Base-by-base conservation (phyloP, 2,329 filamentous ascomycete species). In the Coleophoma cylindrospora region DNA sequence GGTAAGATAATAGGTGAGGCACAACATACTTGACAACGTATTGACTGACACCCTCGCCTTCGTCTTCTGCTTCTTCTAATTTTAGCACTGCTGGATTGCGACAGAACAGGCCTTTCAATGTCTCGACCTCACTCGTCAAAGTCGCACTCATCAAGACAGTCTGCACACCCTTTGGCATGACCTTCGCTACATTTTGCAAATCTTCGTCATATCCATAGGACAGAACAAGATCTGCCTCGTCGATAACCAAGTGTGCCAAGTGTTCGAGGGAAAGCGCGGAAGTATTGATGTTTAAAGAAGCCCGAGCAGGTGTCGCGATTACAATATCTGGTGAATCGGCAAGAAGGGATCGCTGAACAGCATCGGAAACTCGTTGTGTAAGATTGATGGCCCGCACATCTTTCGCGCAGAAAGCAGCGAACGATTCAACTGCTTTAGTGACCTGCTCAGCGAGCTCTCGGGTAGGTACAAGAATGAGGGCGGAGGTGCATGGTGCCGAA, bases 171-270 rank as follows among this genome's bases (percentile, higher is more conserved):
- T 88, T 88, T 0, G 92, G 91, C 19, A 97, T 75, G 2, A 84
- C 79, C 58, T 86, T 83, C 0, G 91, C 79, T 34, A 99, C 77
- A 58, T 82, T 86, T 61, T 91, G 81, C 53, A 99, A 77, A 61
- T 97, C 94, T 52, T 95, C 88, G 51, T 92, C 86, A 65, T 96
- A 96, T 45, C 91, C 94, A 64, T 97, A 99, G 4, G 89, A 95
- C 50, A 97, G 74, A 7, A 99, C 87, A 55, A 99, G 70, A 64
- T 99, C 94, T 3, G 92, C 91, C 71, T 99, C 94, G 66, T 99
- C 94, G 48, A 99, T 83, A 0, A 97, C 88, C 14, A 97, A 72
- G 56, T 66, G 84, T 33, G 82, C 79, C 19, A 99, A 75, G 44
- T 81, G 77, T 14, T 85, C 79, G 33, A 95, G 72, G 1, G 83